Evolutionary conservation across 1,284 basidiomycete species (phyloP).

Genomic region (Mycosarcoma maydis): DNA sequence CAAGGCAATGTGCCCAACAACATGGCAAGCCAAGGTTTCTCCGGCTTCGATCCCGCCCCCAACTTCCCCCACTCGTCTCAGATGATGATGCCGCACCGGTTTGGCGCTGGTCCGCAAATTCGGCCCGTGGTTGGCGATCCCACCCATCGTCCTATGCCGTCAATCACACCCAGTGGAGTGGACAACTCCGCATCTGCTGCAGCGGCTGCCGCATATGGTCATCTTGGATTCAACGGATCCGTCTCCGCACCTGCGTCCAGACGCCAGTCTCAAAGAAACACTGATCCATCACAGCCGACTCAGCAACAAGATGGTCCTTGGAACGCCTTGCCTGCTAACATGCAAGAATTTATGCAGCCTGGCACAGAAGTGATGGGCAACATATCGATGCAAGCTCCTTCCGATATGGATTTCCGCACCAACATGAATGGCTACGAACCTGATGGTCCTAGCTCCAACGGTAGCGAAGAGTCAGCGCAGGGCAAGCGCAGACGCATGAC

Average conservation of each 20-base stretch:
- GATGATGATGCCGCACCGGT: constrained; percentile 37
- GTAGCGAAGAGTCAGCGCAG: constrained; percentile 32
- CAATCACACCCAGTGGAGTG: constrained; percentile 17
- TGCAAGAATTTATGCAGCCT: constrained; percentile 21
- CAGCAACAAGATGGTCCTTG: constrained; percentile 14
- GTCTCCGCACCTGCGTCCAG: constrained; percentile 31
- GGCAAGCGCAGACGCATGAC: constrained; percentile 50
- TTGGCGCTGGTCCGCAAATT: constrained; percentile 12
- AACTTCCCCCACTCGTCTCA: constrained; percentile 27
- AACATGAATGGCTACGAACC: constrained; percentile 33
- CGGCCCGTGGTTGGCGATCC: constrained; percentile 8
- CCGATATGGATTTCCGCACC: constrained; percentile 16
- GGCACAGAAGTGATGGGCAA: neutral
- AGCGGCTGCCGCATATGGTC: constrained; percentile 49
- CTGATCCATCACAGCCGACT: constrained; percentile 3
- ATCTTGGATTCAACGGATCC: constrained; percentile 36
- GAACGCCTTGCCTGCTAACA: constrained; percentile 15
- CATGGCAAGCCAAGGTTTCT: constrained; percentile 14
- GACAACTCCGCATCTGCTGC: constrained; percentile 43
- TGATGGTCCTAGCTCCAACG: constrained; percentile 28
- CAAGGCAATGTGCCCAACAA: constrained; percentile 20
- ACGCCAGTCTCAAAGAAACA: constrained; percentile 27
- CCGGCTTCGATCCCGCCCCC: constrained; percentile 19
- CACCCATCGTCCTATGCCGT: constrained; percentile 18
- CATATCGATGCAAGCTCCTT: constrained; percentile 25